These are phyloP conservation scores for Cladochytrium replicatum DNA, from an alignment of 192 early-diverging fungal species.

Conservation along the genomic window DNA sequence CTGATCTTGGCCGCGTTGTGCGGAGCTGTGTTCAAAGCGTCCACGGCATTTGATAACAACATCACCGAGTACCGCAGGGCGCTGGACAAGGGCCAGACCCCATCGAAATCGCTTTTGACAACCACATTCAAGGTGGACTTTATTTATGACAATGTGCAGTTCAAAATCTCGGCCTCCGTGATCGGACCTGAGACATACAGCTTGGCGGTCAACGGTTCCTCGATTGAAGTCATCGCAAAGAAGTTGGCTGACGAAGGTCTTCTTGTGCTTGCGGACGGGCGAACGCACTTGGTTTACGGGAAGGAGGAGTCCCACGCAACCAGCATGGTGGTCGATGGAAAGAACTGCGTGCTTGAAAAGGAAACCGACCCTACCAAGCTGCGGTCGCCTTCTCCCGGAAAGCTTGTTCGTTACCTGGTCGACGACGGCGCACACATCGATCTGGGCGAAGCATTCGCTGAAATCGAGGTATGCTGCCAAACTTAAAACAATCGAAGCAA, in stretches of 20 bases:
- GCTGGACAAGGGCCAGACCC: conserved; percentile 89
- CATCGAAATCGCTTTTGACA: conserved; percentile 59
- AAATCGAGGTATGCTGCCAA: conserved; percentile 74
- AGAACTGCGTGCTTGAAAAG: conserved; percentile 87
- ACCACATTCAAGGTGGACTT: conserved; percentile 78
- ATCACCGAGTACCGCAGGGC: conserved; percentile 65
- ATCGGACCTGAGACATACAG: conserved; percentile 73
- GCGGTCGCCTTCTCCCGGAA: conserved; percentile 90
- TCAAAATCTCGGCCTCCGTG: conserved; percentile 72
- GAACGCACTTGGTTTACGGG: conserved; percentile 85
- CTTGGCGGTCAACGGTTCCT: conserved; percentile 72
- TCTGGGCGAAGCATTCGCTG: conserved; percentile 85
- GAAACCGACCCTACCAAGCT: conserved; percentile 96
- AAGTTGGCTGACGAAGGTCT: conserved; percentile 85
- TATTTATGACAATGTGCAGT: conserved; percentile 86
- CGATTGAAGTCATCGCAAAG: conserved; percentile 74
- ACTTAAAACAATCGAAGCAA: too few relatives aligned
- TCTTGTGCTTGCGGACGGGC: conserved; percentile 79
- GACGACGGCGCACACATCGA: conserved; percentile 88
- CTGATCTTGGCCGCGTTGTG: conserved; percentile 82
- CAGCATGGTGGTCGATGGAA: conserved; percentile 80
- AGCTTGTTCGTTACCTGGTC: conserved; percentile 85
- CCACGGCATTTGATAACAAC: conserved; percentile 53
- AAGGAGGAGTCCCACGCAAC: conserved; percentile 84
- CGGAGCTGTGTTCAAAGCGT: conserved; percentile 83